Evolutionary conservation across 345 rosid genomes (phyloP), one percentile per base, ranked within the genome.

Genomic region (Eucalyptus lansdowneana): DNA sequence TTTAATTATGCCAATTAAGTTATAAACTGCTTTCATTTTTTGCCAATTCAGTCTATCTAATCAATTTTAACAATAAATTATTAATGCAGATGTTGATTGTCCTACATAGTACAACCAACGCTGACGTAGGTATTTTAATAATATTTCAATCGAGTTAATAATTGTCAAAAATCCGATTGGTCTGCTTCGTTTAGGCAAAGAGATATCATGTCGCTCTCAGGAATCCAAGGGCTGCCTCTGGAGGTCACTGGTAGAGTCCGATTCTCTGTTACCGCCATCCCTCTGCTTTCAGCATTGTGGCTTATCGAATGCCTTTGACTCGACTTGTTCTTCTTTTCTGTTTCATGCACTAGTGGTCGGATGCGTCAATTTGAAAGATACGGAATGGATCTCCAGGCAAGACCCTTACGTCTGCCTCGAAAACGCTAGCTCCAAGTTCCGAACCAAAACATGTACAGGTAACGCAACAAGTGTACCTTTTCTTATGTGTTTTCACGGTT

Each of bases 191-290:
- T 80, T 8, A 11, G 4, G 19, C 27, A 25, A 50, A 72, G 37
- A 40, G 42, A 80, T 29, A 47, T 45, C 60, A 88, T 94, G 95
- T 88, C 90, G 11, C 47, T 92, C 87, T 90, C 93, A 16, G 94
- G 95, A 76, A 91, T 93, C 88, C 96, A 95, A 83, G 95, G 95
- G 67, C 89, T 93, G 58, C 93, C 94, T 87, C 94, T 95, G 16
- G 96, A 95, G 89, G 93, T 95, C 85, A 94, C 95, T 6, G 95
- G 95, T 95, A 89, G 54, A 87, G 47, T 58, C 67, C 8, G 22
- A 72, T 37, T 19, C 45, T 37, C 45, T 19, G 81, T 19, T 37
- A 37, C 81, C 14, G 13, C 12, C 45, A 6, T 17, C 81, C 13
- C 8, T 72, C 40, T 19, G 44, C 44, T 72, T 17, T 34, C 45